Conservation (phyloP, 2,329 filamentous ascomycete species). For the Xylaria sp. region DNA sequence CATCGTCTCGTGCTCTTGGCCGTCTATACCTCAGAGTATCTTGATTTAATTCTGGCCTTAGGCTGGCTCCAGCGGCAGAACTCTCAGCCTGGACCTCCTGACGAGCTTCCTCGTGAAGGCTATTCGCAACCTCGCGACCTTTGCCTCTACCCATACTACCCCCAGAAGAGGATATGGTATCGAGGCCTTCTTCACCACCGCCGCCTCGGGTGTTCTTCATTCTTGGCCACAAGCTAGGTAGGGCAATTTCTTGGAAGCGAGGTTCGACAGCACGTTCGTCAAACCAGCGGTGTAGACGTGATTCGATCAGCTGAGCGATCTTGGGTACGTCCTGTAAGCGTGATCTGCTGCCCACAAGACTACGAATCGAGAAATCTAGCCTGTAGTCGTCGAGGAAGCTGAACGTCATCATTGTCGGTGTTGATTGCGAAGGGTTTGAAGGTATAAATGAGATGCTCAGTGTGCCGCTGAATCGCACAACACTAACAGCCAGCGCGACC, state of each 20-base stretch:
- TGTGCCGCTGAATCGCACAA: constrained; percentile 94
- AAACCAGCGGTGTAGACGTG: constrained; percentile 83
- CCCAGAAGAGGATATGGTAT: constrained; percentile 48
- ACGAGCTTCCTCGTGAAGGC: constrained; percentile 57
- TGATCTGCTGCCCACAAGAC: constrained; percentile 78
- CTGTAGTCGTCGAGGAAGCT: constrained; percentile 91
- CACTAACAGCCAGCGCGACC: constrained; percentile 87
- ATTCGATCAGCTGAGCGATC: constrained; percentile 83
- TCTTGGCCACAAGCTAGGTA: constrained; percentile 82
- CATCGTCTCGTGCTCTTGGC: constrained; percentile 47
- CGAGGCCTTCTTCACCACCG: constrained; percentile 67
- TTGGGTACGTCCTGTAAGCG: constrained; percentile 86
- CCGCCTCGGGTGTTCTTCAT: constrained; percentile 74
- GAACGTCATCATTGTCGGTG: constrained; percentile 89
- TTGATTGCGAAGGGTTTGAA: constrained; percentile 68
- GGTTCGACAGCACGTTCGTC: constrained; percentile 86
- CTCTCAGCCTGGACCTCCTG: constrained; percentile 53
- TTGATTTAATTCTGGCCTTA: constrained; percentile 40
- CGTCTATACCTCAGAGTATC: constrained; percentile 45
- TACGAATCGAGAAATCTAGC: constrained; percentile 81
- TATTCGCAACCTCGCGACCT: constrained; percentile 58
- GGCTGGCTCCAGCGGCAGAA: constrained; percentile 34
- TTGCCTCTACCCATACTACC: constrained; percentile 59
- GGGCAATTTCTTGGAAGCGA: constrained; percentile 82
- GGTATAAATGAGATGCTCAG: constrained; percentile 93